These are phyloP conservation scores for Fusarium nelsonii DNA, from an alignment of 2,329 filamentous ascomycete species.

Conservation along the genomic window DNA sequence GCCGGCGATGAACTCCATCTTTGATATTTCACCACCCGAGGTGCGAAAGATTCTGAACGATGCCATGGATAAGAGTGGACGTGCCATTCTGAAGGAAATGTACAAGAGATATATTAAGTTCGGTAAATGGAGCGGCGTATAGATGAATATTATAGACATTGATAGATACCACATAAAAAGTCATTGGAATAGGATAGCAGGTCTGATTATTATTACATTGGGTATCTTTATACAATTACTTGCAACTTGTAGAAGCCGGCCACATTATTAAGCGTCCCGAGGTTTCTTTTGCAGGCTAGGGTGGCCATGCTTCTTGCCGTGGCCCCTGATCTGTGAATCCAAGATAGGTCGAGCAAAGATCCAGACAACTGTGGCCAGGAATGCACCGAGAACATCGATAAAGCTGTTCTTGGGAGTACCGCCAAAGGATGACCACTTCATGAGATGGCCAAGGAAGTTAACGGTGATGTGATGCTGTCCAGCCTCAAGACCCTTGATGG, in stretches of 20 bases:
- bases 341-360: slow-evolving; percentile 69
- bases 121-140: slow-evolving; percentile 73
- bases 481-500: slow-evolving; percentile 80
- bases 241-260: background rate
- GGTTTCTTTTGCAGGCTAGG: slow-evolving; percentile 61
- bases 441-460: slow-evolving; percentile 75
- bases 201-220: slow-evolving; percentile 26
- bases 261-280: slow-evolving; percentile 11
- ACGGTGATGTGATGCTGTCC: slow-evolving; percentile 86
- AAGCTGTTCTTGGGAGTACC: slow-evolving; percentile 69
- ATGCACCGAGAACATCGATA: slow-evolving; percentile 68
- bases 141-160: slow-evolving; percentile 36
- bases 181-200: slow-evolving; percentile 14
- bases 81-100: slow-evolving; percentile 69
- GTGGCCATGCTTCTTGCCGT: slow-evolving; percentile 69
- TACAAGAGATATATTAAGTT: slow-evolving; percentile 71
- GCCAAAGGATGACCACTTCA: slow-evolving; percentile 73
- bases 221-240: slow-evolving; percentile 33
- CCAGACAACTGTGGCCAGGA: slow-evolving; percentile 67
- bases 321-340: slow-evolving; percentile 68
- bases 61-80: slow-evolving; percentile 68
- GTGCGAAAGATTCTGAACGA: slow-evolving; percentile 69
- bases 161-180: slow-evolving; percentile 39
- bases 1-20: slow-evolving; percentile 68
- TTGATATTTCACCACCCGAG: slow-evolving; percentile 69